Evolutionary conservation across 345 rosid species (phyloP), one percentile per base, ranked within the genome.

Genomic region (Balakata baccata): DNA sequence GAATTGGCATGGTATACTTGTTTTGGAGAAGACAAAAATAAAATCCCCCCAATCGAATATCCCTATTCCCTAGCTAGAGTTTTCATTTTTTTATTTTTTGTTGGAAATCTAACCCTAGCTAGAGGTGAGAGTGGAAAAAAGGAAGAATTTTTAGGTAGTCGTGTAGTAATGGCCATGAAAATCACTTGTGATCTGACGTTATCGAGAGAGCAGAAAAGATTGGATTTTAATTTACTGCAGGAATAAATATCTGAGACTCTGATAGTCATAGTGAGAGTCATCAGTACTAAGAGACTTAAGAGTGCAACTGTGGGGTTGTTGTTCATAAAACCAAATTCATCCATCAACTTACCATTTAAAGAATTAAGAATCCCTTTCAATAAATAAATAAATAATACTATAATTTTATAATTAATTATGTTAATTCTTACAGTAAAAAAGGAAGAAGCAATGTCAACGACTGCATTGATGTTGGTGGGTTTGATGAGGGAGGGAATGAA

Each of bases 141-240:
- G 60, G 68, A 63, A 69, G 78, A 80, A 78, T 74, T 63, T 74
- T 75, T 80, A 63, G 84, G 69, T 23, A 66, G 57, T 67, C 39
- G 78, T 71, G 82, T 29, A 29, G 34, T 29, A 29, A 29, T 29
- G 34, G 34, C 34, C 1, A 64, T 59, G 49, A 50, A 77, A 79
- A 74, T 74, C 73, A 74, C 70, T 49, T 77, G 69, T 50, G 22
- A 62, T 17, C 34, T 61, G 34, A 29, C 34, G 34, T 29, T 29
- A 29, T 29, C 34, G 34, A 29, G 34, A 29, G 34, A 1, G 34
- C 1, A 29, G 34, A 29, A 29, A 29, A 29, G 34, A 29, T 29
- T 29, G 34, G 67, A 49, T 73, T 70, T 78, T 68, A 68, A 18
- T 53, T 49, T 57, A 13, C n/a, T n/a, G n/a, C 57, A 64, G 67